Evolutionary conservation across 2,329 filamentous ascomycete genomes (phyloP).

Genomic region (Pleomassaria siparia): DNA sequence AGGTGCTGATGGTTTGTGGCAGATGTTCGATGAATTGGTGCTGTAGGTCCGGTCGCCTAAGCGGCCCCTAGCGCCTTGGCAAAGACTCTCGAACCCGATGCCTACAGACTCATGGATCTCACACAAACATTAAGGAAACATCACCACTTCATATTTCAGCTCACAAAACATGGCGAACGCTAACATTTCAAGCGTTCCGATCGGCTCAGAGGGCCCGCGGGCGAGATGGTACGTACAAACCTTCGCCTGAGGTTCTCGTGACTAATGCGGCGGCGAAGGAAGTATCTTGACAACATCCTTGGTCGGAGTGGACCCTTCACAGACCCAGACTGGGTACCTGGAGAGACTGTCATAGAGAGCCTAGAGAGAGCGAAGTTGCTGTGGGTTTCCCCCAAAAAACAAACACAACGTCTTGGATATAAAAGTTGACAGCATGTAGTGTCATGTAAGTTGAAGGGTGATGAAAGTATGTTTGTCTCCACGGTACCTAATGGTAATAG

Average conservation of each 20-base stretch:
- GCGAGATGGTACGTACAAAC: conserved; percentile 48
- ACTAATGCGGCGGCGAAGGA: conserved; percentile 57
- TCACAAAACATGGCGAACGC: conserved; percentile 28
- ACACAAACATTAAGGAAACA: neutral
- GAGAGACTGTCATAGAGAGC: conserved; percentile 51
- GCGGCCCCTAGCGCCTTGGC: conserved; percentile 29
- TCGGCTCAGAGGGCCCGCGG: conserved; percentile 23
- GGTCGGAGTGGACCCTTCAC: conserved; percentile 78
- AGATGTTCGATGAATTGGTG: neutral
- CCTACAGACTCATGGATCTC: conserved; percentile 16
- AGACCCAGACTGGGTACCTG: conserved; percentile 59
- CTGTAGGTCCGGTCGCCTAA: conserved; percentile 2
- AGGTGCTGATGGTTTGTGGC: neutral
- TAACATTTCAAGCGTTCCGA: conserved; percentile 11
- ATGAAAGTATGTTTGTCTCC: conserved; percentile 18
- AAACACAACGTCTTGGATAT: neutral
- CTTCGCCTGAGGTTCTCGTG: neutral
- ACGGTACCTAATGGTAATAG: conserved; percentile 60
- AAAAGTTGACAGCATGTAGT: conserved; percentile 27
- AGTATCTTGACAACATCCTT: conserved; percentile 79
- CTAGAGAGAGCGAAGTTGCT: conserved; percentile 56
- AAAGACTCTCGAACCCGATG: conserved; percentile 22
- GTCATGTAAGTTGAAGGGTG: conserved; percentile 39
- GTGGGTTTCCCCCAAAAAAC: conserved; percentile 49
- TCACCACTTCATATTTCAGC: conserved; percentile 5